Evolutionary conservation across 495 filamentous ascomycete genomes (phyloP).

Genomic region (Penicillium steckii): DNA sequence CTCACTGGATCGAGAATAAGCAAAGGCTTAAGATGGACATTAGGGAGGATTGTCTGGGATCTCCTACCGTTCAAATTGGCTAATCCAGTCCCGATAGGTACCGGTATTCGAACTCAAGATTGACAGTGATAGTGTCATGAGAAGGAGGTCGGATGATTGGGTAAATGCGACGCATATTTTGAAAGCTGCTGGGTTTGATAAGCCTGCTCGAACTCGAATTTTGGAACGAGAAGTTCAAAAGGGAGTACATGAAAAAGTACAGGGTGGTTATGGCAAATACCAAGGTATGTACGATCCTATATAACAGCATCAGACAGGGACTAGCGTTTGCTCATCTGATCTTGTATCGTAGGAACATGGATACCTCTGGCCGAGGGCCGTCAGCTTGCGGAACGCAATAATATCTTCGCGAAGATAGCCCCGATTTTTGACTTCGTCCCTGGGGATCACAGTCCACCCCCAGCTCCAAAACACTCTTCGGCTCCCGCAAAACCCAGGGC

Average conservation of each 20-base stretch:
- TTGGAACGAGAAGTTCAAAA: slow-evolving; percentile 97
- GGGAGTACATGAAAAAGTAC: slow-evolving; percentile 93
- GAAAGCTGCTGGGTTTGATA: slow-evolving; percentile 81
- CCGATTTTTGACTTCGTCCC: slow-evolving; percentile 89
- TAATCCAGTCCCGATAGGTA: slow-evolving; percentile 52
- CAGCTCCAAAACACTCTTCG: slow-evolving; percentile 84
- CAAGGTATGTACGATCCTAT: slow-evolving; percentile 61
- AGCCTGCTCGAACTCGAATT: slow-evolving; percentile 90
- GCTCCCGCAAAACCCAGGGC: slow-evolving; percentile 66
- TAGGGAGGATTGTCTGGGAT: neutral
- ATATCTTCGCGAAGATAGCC: slow-evolving; percentile 73
- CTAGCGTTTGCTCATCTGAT: slow-evolving; percentile 11
- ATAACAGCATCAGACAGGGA: neutral
- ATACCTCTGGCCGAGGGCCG: slow-evolving; percentile 83
- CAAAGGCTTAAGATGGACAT: too few species aligned
- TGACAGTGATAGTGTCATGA: slow-evolving; percentile 80
- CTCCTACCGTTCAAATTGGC: neutral
- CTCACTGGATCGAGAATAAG: too few species aligned
- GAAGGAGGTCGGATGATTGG: slow-evolving; percentile 82
- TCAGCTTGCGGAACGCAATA: slow-evolving; percentile 78
- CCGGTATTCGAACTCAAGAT: slow-evolving; percentile 89
- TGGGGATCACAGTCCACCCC: slow-evolving; percentile 83
- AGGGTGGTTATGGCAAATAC: slow-evolving; percentile 98
- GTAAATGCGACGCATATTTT: slow-evolving; percentile 96
- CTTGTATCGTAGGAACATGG: slow-evolving; percentile 76